Evolutionary conservation across 371 early-diverging fungal genomes (phyloP), one percentile per base, ranked within the genome.

Genomic region (Caulochytrium protostelioides): DNA sequence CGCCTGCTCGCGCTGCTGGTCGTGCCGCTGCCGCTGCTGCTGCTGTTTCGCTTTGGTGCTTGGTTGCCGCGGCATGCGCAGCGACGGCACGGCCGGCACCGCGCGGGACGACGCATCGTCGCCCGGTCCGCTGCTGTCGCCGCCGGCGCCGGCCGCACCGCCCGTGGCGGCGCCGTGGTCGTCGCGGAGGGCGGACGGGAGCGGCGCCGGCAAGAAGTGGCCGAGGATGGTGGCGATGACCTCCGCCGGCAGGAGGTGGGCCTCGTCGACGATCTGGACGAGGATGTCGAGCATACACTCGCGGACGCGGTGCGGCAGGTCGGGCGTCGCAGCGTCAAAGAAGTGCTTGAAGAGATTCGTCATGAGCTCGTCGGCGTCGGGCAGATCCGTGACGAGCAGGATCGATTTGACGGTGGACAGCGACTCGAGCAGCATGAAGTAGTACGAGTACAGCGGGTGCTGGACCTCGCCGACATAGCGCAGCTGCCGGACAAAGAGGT

Each of bases 351-450:
- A 80, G 36, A 76, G 60, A 12, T 64, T 52, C 18, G 54, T 46
- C 30, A 80, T 56, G 6, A 83, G 54, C 4, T 73, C 72, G 22
- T 79, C 76, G 4, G 66, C 54, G 28, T 71, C 63, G 16, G 59
- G 55, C 29, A 81, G 54, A 37, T 80, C 73, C 0, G 73, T 59
- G 10, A 86, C 61, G 22, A 90, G 54, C 2, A 79, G 59, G 29
- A 84, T 68, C 27, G 74, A 76, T 47, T 77, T 83, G 22, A 85
- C 80, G 1, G 70, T 76, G 0, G 83, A 70, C 19, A 91, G 62
- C 33, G 75, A 79, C 42, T 84, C 84, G 26, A 94, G 64, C 10
- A 89, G 64, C 39, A 86, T 82, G 39, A 70, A 79, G 37, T 79
- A 70, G 32, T 65, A 54, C 21, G 56, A 51, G 42, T 71, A 82